These are phyloP conservation scores for Saccharomyces hybrid DNA, from an alignment of 1,139 yeast species.

Conservation along the genomic window DNA sequence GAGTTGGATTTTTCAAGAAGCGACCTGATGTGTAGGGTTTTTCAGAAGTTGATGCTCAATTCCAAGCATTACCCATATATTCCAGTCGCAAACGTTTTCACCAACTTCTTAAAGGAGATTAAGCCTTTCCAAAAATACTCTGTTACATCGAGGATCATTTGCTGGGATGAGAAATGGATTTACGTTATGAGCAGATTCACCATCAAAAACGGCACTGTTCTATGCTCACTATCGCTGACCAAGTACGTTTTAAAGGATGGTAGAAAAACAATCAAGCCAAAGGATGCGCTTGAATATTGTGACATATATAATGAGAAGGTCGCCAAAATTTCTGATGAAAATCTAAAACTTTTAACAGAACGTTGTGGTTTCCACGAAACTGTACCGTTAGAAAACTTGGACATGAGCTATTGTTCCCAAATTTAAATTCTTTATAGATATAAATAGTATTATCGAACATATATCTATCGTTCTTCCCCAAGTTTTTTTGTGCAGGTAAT, in stretches of 20 bases:
- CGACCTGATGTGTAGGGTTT: conserved; percentile 47
- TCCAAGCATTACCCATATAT: conserved; percentile 54
- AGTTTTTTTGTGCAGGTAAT: background rate
- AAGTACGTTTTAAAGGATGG: conserved; percentile 75
- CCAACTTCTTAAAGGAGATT: conserved; percentile 66
- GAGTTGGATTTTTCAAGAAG: conserved; percentile 79
- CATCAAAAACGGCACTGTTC: conserved; percentile 34
- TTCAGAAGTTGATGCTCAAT: conserved; percentile 44
- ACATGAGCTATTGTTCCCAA: background rate
- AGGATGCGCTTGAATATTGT: conserved; percentile 46
- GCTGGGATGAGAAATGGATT: conserved; percentile 88
- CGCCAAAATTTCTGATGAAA: conserved; percentile 36
- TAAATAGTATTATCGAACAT: background rate
- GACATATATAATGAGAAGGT: conserved; percentile 52
- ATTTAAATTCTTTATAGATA: conserved; percentile 5
- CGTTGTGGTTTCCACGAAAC: conserved; percentile 29
- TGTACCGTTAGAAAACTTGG: conserved; percentile 18
- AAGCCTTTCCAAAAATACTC: conserved; percentile 53
- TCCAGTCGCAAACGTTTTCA: conserved; percentile 70
- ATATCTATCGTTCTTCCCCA: background rate
- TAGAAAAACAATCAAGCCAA: conserved; percentile 62
- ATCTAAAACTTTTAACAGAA: conserved; percentile 28
- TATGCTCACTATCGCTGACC: conserved; percentile 60
- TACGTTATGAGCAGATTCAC: conserved; percentile 53
- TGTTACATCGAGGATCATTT: conserved; percentile 53